A percentile compares a stretch with the other conserved stretches of the same genome.
These are phyloP conservation scores for Chaetomium sp. DNA, from an alignment of 2,329 filamentous ascomycete species.

Conservation along the genomic window DNA sequence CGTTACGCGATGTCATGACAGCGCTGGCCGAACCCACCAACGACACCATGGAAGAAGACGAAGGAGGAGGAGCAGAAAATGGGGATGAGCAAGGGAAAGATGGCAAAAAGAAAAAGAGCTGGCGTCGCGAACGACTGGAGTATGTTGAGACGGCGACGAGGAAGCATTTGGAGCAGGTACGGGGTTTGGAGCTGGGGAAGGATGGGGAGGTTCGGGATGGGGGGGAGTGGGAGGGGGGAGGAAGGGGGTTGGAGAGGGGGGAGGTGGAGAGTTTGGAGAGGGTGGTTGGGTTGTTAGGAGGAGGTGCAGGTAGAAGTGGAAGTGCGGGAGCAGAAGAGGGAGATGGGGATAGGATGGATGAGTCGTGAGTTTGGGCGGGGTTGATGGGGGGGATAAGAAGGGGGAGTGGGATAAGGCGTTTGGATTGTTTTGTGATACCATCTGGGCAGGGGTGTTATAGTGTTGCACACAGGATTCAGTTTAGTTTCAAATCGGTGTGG, in stretches of 20 bases:
- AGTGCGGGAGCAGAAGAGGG: not conserved
- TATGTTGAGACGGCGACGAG: constrained; percentile 79
- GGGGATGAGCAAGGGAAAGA: constrained; percentile 16
- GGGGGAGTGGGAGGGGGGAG: constrained; percentile 52
- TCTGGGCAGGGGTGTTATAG: too few relatives aligned
- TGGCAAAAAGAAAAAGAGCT: constrained; percentile 41
- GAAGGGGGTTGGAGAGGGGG: constrained; percentile 40
- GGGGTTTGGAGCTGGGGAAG: constrained; percentile 58
- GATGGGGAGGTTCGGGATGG: constrained; percentile 58
- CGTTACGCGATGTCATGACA: constrained; percentile 59
- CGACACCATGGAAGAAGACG: not conserved
- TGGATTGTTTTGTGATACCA: not conserved
- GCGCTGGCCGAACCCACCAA: constrained; percentile 39
- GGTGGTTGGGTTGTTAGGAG: constrained; percentile 41
- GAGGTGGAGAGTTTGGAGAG: constrained; percentile 54
- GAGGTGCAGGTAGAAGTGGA: constrained; percentile 13
- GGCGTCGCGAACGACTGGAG: constrained; percentile 63
- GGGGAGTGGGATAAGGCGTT: not conserved
- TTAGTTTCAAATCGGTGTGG: too few relatives aligned
- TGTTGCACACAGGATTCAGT: too few relatives aligned
- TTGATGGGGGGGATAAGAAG: not conserved
- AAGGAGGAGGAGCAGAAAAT: constrained; percentile 25
- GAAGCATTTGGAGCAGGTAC: constrained; percentile 65
- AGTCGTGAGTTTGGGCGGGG: constrained; percentile 17
- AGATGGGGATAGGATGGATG: constrained; percentile 24